These are phyloP conservation scores for Platismatia glauca DNA, from an alignment of 495 filamentous ascomycete genomes.

Conservation along the genomic window DNA sequence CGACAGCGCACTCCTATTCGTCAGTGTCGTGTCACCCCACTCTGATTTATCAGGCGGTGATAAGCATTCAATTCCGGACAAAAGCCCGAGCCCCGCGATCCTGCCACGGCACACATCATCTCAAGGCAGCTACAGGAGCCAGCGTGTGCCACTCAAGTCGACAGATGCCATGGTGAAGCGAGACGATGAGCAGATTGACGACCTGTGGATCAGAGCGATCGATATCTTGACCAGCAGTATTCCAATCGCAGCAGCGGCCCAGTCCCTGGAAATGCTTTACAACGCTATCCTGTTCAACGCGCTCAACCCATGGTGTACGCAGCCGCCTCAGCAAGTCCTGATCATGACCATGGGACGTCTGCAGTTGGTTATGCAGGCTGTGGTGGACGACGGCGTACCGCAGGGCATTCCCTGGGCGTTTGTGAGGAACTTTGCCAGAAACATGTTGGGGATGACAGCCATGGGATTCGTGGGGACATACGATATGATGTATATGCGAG, in stretches of 20 bases:
- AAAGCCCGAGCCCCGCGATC: background rate
- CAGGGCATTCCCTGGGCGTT: slow-evolving; percentile 2
- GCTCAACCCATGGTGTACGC: background rate
- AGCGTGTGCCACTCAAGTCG: background rate
- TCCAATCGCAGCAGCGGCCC: background rate
- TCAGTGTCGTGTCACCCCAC: background rate
- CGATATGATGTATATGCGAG: background rate
- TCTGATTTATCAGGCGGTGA: background rate
- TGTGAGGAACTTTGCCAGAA: background rate
- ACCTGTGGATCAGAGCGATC: background rate
- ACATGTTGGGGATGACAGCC: background rate
- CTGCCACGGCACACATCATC: background rate
- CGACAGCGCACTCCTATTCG: background rate
- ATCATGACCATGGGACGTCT: background rate
- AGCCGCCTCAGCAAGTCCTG: background rate
- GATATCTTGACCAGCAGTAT: background rate
- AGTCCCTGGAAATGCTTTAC: background rate
- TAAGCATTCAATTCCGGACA: background rate
- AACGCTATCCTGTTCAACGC: background rate
- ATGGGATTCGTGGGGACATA: background rate
- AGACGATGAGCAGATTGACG: background rate
- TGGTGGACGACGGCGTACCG: background rate
- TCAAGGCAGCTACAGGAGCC: background rate
- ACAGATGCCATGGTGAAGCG: background rate
- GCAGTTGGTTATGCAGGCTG: background rate